Percentiles rank a stretch among this genome's conserved stretches.
Conservation (phyloP, 1,139 yeast genomes). For the Dujonia santamariae region DNA sequence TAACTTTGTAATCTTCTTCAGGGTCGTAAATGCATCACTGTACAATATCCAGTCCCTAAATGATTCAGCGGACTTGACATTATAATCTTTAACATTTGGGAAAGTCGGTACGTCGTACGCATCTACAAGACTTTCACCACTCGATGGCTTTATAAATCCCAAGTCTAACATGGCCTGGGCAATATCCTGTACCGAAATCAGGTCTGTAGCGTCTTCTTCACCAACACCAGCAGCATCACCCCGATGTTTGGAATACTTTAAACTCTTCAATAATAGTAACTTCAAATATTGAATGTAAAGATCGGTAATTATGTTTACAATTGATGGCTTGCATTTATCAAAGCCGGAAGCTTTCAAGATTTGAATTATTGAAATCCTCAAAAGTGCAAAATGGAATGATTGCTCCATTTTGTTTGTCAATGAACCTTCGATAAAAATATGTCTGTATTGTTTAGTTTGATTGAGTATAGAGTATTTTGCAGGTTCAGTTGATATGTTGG, state of each 20-base stretch:
- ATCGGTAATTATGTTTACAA: constrained; percentile 63
- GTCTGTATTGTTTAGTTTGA: no score
- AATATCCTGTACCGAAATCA: constrained; percentile 52
- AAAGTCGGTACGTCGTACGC: constrained; percentile 15
- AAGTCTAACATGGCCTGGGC: constrained; percentile 56
- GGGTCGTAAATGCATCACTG: constrained; percentile 24
- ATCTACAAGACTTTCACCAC: constrained; percentile 14
- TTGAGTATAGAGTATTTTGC: no score
- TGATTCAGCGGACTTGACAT: constrained; percentile 38
- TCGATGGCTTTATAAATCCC: constrained; percentile 49
- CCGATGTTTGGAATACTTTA: constrained; percentile 17
- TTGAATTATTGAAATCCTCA: constrained; percentile 65
- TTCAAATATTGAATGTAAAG: constrained; percentile 54
- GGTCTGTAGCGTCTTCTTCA: constrained; percentile 6
- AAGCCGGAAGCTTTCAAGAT: constrained; percentile 69
- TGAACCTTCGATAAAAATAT: no score
- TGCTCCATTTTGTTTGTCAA: no score
- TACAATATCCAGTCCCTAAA: constrained; percentile 36
- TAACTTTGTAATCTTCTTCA: constrained; percentile 28
- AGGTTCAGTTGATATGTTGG: no score
- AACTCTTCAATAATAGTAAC: constrained; percentile 42
- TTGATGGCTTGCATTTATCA: constrained; percentile 62
- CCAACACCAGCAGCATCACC: background rate
- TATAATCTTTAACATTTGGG: constrained; percentile 19
- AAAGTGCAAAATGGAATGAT: constrained; percentile 55